Conservation (phyloP, 164 flowering plant genomes). For the Saururus chinensis region DNA sequence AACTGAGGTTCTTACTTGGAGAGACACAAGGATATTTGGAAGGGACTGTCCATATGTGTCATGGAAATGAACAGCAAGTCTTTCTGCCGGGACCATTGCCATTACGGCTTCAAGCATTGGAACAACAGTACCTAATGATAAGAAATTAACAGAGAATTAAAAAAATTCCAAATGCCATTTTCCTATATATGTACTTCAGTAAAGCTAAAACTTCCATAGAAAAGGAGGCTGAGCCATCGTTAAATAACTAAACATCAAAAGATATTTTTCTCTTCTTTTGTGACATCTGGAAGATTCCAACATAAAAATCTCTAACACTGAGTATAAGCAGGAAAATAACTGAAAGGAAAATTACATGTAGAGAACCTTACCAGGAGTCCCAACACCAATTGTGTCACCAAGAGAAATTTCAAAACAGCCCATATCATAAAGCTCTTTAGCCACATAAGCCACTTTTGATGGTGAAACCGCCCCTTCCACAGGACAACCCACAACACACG, state of each 20-base stretch:
- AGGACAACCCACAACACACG: slow-evolving; percentile 94
- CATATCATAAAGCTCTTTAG: slow-evolving; percentile 81
- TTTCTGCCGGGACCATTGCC: slow-evolving; percentile 80
- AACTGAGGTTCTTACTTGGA: slow-evolving; percentile 46
- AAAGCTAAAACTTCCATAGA: not conserved
- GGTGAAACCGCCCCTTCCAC: slow-evolving; percentile 81
- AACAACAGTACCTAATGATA: slow-evolving; percentile 56
- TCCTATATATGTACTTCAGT: not conserved
- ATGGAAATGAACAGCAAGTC: slow-evolving; percentile 97
- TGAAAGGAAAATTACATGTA: not conserved
- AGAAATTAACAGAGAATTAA: not conserved
- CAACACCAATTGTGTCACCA: slow-evolving; percentile 96
- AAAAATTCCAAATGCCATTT: not conserved
- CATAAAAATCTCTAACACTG: not conserved
- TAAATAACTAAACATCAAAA: no score
- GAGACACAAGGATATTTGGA: slow-evolving; percentile 77
- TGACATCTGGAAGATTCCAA: no score
- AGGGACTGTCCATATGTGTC: slow-evolving; percentile 98
- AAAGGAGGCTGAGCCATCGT: no score
- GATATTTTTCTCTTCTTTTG: no score
- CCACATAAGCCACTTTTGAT: slow-evolving; percentile 83
- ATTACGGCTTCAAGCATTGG: slow-evolving; percentile 97
- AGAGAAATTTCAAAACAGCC: slow-evolving; percentile 98
- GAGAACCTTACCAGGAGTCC: slow-evolving; percentile 74
- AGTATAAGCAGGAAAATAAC: not conserved